Evolutionary conservation across 1,139 yeast genomes (phyloP).

Genomic region (Pneumocystis jirovecii): DNA sequence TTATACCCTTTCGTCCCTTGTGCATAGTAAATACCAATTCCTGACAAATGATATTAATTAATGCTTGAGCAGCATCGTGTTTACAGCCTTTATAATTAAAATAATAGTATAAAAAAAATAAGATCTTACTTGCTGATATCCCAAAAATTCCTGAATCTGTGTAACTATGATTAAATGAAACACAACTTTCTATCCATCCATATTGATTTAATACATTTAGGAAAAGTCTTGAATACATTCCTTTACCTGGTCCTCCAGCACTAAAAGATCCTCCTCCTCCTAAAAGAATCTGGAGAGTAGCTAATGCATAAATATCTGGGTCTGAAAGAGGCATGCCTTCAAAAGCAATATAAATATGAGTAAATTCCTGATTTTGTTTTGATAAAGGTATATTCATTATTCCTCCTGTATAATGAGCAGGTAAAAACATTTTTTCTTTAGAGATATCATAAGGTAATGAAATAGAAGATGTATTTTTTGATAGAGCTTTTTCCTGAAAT

Average conservation of each 20-base stretch:
- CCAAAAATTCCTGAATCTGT: slow-evolving; percentile 87
- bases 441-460: not conserved
- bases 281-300: slow-evolving; percentile 76
- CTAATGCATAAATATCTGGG: slow-evolving; percentile 81
- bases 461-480: not conserved
- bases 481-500: slow-evolving; percentile 1
- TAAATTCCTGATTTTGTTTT: slow-evolving; percentile 36
- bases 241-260: slow-evolving; percentile 99
- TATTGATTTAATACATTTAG: slow-evolving; percentile 82
- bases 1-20: slow-evolving; percentile 38
- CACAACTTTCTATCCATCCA: slow-evolving; percentile 80
- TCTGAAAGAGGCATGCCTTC: slow-evolving; percentile 75
- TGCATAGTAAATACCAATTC: slow-evolving; percentile 10
- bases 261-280: slow-evolving; percentile 98
- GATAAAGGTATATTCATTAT: slow-evolving; percentile 33
- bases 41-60: slow-evolving; percentile 11
- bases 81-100: slow-evolving; percentile 1
- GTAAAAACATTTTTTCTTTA: slow-evolving; percentile 15
- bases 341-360: slow-evolving; percentile 75
- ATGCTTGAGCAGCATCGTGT: slow-evolving; percentile 8
- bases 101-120: not conserved
- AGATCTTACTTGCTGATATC: slow-evolving; percentile 36
- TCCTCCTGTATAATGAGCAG: slow-evolving; percentile 64
- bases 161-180: slow-evolving; percentile 79
- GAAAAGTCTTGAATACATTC: slow-evolving; percentile 90